Conservation (phyloP, 345 rosid species). For the Syzygium aromaticum region DNA sequence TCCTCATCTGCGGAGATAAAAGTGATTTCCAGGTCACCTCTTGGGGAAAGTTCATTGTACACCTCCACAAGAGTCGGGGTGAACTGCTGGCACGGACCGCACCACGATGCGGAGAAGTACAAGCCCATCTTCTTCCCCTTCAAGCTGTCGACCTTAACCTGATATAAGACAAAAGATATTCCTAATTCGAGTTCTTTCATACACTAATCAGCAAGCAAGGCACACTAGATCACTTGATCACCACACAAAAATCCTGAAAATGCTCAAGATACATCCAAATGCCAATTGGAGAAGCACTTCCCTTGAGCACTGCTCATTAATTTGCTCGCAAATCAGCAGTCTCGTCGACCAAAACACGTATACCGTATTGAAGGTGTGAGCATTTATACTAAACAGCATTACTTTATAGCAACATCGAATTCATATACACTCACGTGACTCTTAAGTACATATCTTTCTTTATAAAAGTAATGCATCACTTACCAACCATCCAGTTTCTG, state of each 20-base stretch:
- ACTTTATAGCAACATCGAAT: neutral
- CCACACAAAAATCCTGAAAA: neutral
- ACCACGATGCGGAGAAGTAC: slow-evolving; percentile 86
- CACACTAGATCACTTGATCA: neutral
- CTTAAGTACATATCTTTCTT: neutral
- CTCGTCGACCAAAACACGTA: neutral
- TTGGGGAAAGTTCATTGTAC: slow-evolving; percentile 36
- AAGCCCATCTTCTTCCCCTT: slow-evolving; percentile 69
- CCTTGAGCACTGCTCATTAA: neutral
- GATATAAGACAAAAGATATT: neutral
- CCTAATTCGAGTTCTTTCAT: neutral
- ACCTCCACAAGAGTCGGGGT: slow-evolving; percentile 56
- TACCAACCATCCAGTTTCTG: neutral
- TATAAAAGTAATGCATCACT: neutral
- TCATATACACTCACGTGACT: neutral
- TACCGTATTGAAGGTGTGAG: neutral
- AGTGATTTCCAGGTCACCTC: slow-evolving; percentile 48
- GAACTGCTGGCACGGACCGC: slow-evolving; percentile 60
- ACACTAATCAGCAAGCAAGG: neutral
- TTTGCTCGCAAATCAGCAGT: neutral
- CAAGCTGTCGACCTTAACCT: slow-evolving; percentile 65
- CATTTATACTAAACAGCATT: neutral
- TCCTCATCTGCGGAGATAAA: slow-evolving; percentile 51
- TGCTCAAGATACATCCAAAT: neutral
- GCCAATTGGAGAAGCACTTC: neutral